Evolutionary conservation across 2,329 filamentous ascomycete genomes (phyloP).

Genomic region (Ceratocystis lukuohia): DNA sequence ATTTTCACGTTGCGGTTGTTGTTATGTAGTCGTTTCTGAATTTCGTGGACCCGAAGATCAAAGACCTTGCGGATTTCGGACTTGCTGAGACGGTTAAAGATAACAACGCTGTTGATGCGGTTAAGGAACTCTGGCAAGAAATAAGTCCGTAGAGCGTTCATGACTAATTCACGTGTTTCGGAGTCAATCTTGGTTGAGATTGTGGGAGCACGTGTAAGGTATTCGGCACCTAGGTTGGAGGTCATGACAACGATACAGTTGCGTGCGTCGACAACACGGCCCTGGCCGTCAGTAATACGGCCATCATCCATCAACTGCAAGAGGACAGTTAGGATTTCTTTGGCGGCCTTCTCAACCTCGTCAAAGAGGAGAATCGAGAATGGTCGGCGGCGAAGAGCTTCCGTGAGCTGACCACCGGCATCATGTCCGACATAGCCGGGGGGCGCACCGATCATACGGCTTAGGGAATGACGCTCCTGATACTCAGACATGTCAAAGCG

Average conservation of each 20-base stretch:
- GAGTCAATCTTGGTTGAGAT: conserved; percentile 76
- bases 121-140: conserved; percentile 98
- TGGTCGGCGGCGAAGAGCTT: conserved; percentile 81
- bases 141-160: conserved; percentile 81
- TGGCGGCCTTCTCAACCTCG: conserved; percentile 96
- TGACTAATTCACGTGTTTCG: conserved; percentile 76
- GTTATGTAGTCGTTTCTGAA: conserved; percentile 75
- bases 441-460: conserved; percentile 93
- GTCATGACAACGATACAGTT: conserved; percentile 99
- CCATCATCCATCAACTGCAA: conserved; percentile 99
- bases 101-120: conserved; percentile 88
- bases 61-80: conserved; percentile 90
- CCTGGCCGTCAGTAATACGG: conserved; percentile 95
- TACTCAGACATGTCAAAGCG: conserved; percentile 99
- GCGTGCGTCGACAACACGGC: conserved; percentile 81
- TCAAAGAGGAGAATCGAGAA: conserved; percentile 98
- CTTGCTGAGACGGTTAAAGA: conserved; percentile 92
- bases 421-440: conserved; percentile 97
- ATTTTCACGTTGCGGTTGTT: conserved; percentile 83
- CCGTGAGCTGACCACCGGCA: conserved; percentile 86
- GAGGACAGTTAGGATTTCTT: conserved; percentile 90
- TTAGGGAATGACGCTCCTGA: conserved; percentile 89
- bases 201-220: conserved; percentile 63
- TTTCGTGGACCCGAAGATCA: conserved; percentile 72
- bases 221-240: conserved; percentile 91